phyloP scores from a whole-genome alignment of 805 yeast genomes.

The Kuraishia molischiana region DNA sequence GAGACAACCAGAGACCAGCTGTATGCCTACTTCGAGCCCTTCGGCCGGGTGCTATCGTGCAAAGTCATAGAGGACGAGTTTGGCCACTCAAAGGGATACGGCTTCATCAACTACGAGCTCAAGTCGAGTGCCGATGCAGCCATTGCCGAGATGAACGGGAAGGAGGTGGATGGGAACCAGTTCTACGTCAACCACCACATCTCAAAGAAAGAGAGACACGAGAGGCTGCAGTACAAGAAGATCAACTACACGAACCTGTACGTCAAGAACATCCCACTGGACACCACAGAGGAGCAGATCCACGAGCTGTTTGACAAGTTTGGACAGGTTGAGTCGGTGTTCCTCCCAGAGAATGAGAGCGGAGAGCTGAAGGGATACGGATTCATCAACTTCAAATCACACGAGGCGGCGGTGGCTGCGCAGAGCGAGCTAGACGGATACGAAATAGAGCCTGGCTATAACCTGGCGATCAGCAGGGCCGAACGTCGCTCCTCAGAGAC shows the following conservation, averaged over 20 bases:
- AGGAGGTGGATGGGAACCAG: slow-evolving; percentile 17
- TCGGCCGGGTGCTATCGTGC: slow-evolving; percentile 33
- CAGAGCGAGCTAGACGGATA: slow-evolving; percentile 37
- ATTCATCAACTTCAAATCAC: slow-evolving; percentile 38
- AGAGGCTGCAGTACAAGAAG: slow-evolving; percentile 32
- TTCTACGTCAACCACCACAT: slow-evolving; percentile 55
- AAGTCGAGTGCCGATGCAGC: slow-evolving; percentile 55
- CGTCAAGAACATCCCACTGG: slow-evolving; percentile 37
- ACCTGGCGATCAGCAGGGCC: slow-evolving; percentile 31
- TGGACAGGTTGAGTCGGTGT: slow-evolving; percentile 39
- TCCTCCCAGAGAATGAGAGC: slow-evolving; percentile 35
- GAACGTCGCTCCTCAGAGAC: slow-evolving; percentile 19
- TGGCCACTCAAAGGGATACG: slow-evolving; percentile 42
- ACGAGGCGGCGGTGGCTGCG: slow-evolving; percentile 37
- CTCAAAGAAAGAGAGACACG: slow-evolving; percentile 50
- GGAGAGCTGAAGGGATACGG: slow-evolving; percentile 34
- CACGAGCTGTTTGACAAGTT: slow-evolving; percentile 31
- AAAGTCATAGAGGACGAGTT: slow-evolving; percentile 37
- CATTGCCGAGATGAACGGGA: slow-evolving; percentile 28
- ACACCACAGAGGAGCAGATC: slow-evolving; percentile 27
- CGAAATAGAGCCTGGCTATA: slow-evolving; percentile 20
- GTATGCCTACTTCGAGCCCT: slow-evolving; percentile 24
- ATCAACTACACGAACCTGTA: slow-evolving; percentile 45
- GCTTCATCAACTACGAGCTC: slow-evolving; percentile 55
- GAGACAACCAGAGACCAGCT: slow-evolving; percentile 27